phyloP scores from a whole-genome alignment of 1,284 basidiomycete genomes.

The Tremellales sp. region DNA sequence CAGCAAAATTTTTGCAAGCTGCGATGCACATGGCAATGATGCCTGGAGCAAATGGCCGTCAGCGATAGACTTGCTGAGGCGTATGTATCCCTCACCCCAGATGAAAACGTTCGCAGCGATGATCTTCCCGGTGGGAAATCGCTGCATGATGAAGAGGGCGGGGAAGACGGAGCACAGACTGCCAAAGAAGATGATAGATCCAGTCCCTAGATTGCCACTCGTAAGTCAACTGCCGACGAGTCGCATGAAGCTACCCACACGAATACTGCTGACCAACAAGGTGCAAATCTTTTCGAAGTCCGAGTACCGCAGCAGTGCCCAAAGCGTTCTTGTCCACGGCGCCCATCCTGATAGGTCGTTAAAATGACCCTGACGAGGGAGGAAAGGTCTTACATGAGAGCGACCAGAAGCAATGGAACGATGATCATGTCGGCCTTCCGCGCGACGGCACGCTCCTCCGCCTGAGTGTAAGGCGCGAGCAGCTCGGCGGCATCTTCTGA shows the following conservation, averaged over 20 bases:
- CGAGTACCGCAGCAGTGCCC: slow-evolving; percentile 15
- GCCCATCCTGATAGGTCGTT: slow-evolving; percentile 12
- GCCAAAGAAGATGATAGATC: slow-evolving; percentile 16
- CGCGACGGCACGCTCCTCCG: slow-evolving; percentile 17
- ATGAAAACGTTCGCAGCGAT: slow-evolving; percentile 24
- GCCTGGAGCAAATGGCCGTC: slow-evolving; percentile 6
- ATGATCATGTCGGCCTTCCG: slow-evolving; percentile 27
- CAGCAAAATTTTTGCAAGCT: slow-evolving; percentile 6
- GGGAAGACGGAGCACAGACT: slow-evolving; percentile 17
- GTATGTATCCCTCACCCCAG: slow-evolving; percentile 18
- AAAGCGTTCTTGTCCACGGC: slow-evolving; percentile 20
- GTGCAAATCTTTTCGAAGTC: slow-evolving; percentile 12
- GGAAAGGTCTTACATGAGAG: slow-evolving; percentile 13
- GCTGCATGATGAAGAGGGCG: slow-evolving; percentile 21
- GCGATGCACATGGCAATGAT: slow-evolving; percentile 12
- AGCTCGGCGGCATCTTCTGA: slow-evolving; percentile 12
- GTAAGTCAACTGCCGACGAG: too few relatives aligned
- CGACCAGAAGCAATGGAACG: slow-evolving; percentile 18
- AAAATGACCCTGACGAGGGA: neutral
- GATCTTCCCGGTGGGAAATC: slow-evolving; percentile 7
- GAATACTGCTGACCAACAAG: slow-evolving; percentile 20
- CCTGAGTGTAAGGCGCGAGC: slow-evolving; percentile 7
- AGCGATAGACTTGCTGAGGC: slow-evolving; percentile 1
- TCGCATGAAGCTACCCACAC: slow-evolving; percentile 3
- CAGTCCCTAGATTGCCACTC: neutral